These are phyloP conservation scores for Chytriomyces sp. DNA, from an alignment of 192 early-diverging fungal genomes.

Conservation along the genomic window DNA sequence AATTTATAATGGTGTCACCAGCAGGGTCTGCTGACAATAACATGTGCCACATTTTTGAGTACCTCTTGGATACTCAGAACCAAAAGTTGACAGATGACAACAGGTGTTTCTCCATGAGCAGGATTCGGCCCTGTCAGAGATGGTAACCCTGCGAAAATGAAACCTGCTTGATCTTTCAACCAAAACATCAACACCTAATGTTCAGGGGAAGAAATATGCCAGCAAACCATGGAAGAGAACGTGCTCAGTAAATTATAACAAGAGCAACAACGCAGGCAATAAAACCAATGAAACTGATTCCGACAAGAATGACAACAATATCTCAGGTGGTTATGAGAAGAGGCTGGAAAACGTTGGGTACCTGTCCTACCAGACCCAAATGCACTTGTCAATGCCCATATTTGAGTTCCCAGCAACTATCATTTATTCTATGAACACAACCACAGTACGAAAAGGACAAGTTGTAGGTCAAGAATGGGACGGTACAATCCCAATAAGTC, in stretches of 20 bases:
- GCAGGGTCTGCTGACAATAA: too few species aligned
- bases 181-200: not conserved
- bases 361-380: not conserved
- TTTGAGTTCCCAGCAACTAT: not conserved
- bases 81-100: too few species aligned
- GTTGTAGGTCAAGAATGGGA: slow-evolving; percentile 2
- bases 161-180: not conserved
- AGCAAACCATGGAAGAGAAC: not conserved
- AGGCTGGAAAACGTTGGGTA: not conserved
- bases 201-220: slow-evolving; percentile 9
- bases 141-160: not conserved
- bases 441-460: not conserved
- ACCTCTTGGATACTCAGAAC: too few species aligned
- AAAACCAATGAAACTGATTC: not conserved
- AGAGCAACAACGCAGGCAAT: too few species aligned
- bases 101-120: too few species aligned
- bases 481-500: not conserved
- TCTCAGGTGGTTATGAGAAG: not conserved
- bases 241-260: too few species aligned
- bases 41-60: too few species aligned
- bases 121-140: not conserved
- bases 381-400: not conserved
- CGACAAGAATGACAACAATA: not conserved
- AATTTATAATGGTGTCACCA: not conserved
- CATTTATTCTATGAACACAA: not conserved